Percentiles rank a stretch among this genome's conserved stretches.
Conservation (phyloP, 2,329 filamentous ascomycete species). For the Fusarium sp. region DNA sequence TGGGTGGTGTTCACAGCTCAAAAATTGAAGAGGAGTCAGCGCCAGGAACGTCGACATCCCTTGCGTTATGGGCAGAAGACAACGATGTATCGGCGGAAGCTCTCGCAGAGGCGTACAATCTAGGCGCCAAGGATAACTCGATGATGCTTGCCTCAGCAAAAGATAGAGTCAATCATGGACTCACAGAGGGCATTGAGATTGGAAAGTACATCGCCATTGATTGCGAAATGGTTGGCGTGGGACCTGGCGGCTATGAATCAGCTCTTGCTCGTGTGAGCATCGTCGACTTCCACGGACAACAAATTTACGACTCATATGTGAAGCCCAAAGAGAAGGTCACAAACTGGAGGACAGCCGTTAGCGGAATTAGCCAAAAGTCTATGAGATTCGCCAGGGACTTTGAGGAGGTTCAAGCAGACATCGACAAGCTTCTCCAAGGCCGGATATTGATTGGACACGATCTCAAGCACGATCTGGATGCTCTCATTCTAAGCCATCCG, state of each 20-base stretch:
- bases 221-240: constrained; percentile 98
- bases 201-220: constrained; percentile 95
- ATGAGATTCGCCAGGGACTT: constrained; percentile 80
- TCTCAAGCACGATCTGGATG: constrained; percentile 83
- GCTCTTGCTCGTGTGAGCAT: constrained; percentile 88
- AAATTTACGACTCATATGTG: constrained; percentile 96
- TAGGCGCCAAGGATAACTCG: constrained; percentile 66
- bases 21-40: constrained; percentile 57
- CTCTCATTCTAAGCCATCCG: constrained; percentile 83
- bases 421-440: constrained; percentile 77
- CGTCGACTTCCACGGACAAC: constrained; percentile 93
- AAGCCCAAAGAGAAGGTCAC: constrained; percentile 82
- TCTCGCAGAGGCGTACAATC: constrained; percentile 73
- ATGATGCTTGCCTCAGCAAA: constrained; percentile 62
- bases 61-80: constrained; percentile 73
- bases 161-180: constrained; percentile 74
- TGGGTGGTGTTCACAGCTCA: constrained; percentile 72
- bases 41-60: constrained; percentile 65
- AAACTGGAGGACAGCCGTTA: constrained; percentile 91
- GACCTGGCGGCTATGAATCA: constrained; percentile 77
- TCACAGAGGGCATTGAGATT: constrained; percentile 73
- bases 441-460: constrained; percentile 88
- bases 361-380: constrained; percentile 82
- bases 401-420: constrained; percentile 80
- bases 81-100: constrained; percentile 73